phyloP scores from a whole-genome alignment of 208 protist species.

The Crithidia brevicula region DNA sequence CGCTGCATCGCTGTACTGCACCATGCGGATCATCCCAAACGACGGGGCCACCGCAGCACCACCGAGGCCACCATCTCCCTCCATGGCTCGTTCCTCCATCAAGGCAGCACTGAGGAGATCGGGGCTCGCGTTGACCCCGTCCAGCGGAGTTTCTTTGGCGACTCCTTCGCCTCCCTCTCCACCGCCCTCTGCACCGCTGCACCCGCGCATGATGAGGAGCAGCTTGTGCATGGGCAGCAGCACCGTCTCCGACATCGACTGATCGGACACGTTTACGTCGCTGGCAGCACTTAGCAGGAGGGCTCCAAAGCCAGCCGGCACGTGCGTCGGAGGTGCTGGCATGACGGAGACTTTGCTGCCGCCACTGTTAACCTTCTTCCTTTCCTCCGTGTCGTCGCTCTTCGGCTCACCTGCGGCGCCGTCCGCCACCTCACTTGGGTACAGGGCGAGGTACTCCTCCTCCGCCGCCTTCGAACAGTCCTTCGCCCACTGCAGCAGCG shows the following conservation, averaged over 20 bases:
- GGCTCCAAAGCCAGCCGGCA: slow-evolving; percentile 14
- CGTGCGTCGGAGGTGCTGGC: background rate
- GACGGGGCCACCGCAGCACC: slow-evolving; percentile 21
- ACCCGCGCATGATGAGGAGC: slow-evolving; percentile 66
- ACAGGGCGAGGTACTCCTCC: slow-evolving; percentile 18
- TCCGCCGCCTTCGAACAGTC: slow-evolving; percentile 15
- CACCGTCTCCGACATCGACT: slow-evolving; percentile 19
- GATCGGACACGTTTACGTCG: background rate
- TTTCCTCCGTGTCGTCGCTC: background rate
- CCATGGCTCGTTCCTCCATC: background rate
- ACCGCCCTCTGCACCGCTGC: slow-evolving; percentile 23
- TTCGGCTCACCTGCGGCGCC: background rate
- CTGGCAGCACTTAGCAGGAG: background rate
- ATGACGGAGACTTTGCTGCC: too few relatives aligned
- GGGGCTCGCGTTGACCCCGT: background rate
- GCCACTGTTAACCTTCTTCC: too few relatives aligned
- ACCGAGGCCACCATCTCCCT: background rate
- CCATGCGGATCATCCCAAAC: slow-evolving; percentile 45
- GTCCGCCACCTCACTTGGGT: slow-evolving; percentile 24
- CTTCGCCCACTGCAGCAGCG: slow-evolving; percentile 31
- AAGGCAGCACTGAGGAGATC: background rate
- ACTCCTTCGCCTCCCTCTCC: background rate
- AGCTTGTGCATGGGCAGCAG: slow-evolving; percentile 56
- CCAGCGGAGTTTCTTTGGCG: too few relatives aligned
- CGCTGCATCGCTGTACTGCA: slow-evolving; percentile 42